Percentiles rank a stretch among this genome's conserved stretches.
Conservation (phyloP, 2,329 filamentous ascomycete species). For the Aspergillus uvarum region DNA sequence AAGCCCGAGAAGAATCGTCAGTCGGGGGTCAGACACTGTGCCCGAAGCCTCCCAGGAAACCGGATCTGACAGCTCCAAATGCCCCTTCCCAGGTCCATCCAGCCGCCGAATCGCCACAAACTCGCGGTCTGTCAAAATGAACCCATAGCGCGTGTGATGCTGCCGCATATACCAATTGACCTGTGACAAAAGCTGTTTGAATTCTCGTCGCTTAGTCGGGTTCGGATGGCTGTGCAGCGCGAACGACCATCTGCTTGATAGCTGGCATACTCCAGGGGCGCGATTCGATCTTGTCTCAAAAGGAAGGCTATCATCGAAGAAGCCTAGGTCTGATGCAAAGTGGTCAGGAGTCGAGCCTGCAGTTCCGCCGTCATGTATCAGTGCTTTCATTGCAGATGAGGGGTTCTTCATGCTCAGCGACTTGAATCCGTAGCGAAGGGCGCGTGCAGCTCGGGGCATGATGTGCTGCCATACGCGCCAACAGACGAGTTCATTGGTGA, state of each 20-base stretch:
- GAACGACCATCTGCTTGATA: slow-evolving; percentile 6
- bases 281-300: neutral
- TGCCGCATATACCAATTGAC: slow-evolving; percentile 20
- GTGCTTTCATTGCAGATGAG: no score
- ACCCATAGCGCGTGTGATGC: slow-evolving; percentile 14
- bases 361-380: no score
- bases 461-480: no score
- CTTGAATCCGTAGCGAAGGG: no score
- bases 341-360: neutral
- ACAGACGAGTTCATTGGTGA: no score
- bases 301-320: neutral
- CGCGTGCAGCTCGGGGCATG: no score
- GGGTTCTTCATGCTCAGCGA: no score
- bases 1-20: slow-evolving; percentile 20
- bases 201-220: neutral
- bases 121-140: slow-evolving; percentile 18
- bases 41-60: slow-evolving; percentile 8
- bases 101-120: slow-evolving; percentile 19
- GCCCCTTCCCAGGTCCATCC: slow-evolving; percentile 12
- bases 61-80: slow-evolving; percentile 14
- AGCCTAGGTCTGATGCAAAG: slow-evolving; percentile 3
- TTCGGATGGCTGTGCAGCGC: neutral
- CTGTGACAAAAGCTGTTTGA: slow-evolving; percentile 12
- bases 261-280: slow-evolving; percentile 3
- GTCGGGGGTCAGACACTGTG: neutral